Conservation (phyloP, 345 rosid species). For the Nasturtium officinale region DNA sequence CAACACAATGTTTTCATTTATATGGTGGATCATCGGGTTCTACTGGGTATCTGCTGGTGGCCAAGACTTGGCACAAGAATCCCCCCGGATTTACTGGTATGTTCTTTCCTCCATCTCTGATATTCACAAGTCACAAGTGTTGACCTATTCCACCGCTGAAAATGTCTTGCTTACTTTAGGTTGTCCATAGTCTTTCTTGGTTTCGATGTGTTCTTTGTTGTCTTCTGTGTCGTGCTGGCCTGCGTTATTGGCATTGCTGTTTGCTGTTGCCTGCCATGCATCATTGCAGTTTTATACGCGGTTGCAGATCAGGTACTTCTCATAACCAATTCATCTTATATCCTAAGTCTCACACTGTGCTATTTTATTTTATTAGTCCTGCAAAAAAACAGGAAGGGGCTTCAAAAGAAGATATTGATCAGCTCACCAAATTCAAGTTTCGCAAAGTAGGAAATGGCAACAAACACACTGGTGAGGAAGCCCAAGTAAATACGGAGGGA, state of each 20-base stretch:
- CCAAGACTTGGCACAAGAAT: conserved; percentile 63
- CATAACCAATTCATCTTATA: conserved; percentile 10
- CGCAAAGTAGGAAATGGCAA: conserved; percentile 49
- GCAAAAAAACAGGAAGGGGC: conserved; percentile 79
- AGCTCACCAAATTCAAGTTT: conserved; percentile 76
- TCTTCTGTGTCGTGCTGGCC: conserved; percentile 93
- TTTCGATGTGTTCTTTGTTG: conserved; percentile 96
- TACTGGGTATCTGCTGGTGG: conserved; percentile 98
- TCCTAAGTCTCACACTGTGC: background rate
- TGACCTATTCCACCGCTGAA: conserved; percentile 1
- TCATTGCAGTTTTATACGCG: conserved; percentile 90
- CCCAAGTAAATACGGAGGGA: conserved; percentile 60
- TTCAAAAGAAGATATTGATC: conserved; percentile 87
- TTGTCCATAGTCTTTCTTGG: conserved; percentile 90
- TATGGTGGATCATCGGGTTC: conserved; percentile 99
- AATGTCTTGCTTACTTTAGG: conserved; percentile 55
- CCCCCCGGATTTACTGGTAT: conserved; percentile 91
- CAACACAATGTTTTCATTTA: conserved; percentile 94
- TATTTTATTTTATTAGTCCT: background rate
- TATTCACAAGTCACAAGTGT: background rate
- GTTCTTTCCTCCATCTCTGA: conserved; percentile 21
- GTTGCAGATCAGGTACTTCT: conserved; percentile 91
- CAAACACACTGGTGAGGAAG: conserved; percentile 51
- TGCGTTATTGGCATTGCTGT: conserved; percentile 97
- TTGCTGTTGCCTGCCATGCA: conserved; percentile 98